Percentiles rank a stretch among this genome's conserved stretches.
These are phyloP conservation scores for Russula olivacea DNA, from an alignment of 768 basidiomycete genomes.

Conservation along the genomic window DNA sequence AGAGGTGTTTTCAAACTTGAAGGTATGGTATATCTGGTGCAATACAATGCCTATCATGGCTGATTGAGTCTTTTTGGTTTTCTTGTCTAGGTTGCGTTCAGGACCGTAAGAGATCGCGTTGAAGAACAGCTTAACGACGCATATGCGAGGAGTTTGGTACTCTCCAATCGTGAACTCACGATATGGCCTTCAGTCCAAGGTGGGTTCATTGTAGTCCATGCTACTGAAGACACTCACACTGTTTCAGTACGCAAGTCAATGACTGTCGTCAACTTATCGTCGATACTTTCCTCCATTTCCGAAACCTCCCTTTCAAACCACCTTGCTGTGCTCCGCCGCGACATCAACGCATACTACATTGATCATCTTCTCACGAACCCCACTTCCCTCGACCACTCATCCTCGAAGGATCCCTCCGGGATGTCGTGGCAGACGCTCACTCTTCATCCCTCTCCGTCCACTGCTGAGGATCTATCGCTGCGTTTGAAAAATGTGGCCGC, in stretches of 20 bases:
- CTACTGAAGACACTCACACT: neutral
- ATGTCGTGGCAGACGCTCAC: conserved; percentile 43
- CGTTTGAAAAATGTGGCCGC: conserved; percentile 52
- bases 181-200: conserved; percentile 49
- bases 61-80: neutral
- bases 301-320: conserved; percentile 47
- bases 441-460: conserved; percentile 42
- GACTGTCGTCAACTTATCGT: conserved; percentile 44
- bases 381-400: conserved; percentile 36
- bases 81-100: conserved; percentile 46
- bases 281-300: conserved; percentile 56
- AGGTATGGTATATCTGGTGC: conserved; percentile 51
- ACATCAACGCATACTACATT: conserved; percentile 54
- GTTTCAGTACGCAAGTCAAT: conserved; percentile 53
- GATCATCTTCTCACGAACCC: conserved; percentile 53
- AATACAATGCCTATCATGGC: conserved; percentile 2
- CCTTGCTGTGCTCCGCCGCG: conserved; percentile 58
- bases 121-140: conserved; percentile 72
- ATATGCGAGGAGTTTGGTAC: conserved; percentile 51
- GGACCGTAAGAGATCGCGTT: conserved; percentile 48
- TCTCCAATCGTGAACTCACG: conserved; percentile 45
- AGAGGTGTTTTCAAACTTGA: conserved; percentile 49
- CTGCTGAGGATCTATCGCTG: conserved; percentile 33
- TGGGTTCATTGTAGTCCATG: conserved; percentile 31
- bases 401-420: conserved; percentile 33